A percentile compares a stretch with the other conserved stretches of the same genome.
Evolutionary conservation across 805 yeast species (phyloP).

Genomic region (Hanseniaspora jakobsenii): DNA sequence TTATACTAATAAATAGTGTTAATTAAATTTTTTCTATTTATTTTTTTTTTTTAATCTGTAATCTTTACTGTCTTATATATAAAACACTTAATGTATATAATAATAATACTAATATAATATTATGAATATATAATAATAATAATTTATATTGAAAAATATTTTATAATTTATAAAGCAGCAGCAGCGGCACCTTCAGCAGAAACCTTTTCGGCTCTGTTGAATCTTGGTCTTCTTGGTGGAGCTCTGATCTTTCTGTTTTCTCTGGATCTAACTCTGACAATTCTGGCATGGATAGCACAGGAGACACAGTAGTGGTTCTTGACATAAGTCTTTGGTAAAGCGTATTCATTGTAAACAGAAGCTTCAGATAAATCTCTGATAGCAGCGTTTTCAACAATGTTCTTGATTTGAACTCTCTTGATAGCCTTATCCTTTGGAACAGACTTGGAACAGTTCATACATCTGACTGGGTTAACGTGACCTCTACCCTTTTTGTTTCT

Average conservation of each 20-base stretch:
- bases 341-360: conserved; percentile 97
- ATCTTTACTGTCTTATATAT: too few relatives aligned
- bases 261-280: conserved; percentile 99
- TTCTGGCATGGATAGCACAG: conserved; percentile 99
- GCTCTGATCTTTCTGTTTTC: conserved; percentile 96
- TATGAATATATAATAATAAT: conserved; percentile 3
- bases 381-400: conserved; percentile 99
- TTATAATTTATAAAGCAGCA: conserved; percentile 55
- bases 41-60: too few relatives aligned
- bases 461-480: conserved; percentile 99
- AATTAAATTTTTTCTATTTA: too few relatives aligned
- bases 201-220: conserved; percentile 89
- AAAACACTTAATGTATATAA: too few relatives aligned
- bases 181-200: conserved; percentile 96
- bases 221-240: conserved; percentile 99
- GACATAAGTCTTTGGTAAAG: conserved; percentile 98
- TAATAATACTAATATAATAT: background rate
- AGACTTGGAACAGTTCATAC: conserved; percentile 99
- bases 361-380: conserved; percentile 99
- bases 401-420: conserved; percentile 99
- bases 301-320: conserved; percentile 99
- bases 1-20: too few relatives aligned
- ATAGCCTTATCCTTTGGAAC: conserved; percentile 99
- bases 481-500: conserved; percentile 99
- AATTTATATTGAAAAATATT: too few relatives aligned